A percentile compares a stretch with the other conserved stretches of the same genome.
phyloP scores from a whole-genome alignment of 176 grass and related monocot genomes.

The Juncus inflexus region DNA sequence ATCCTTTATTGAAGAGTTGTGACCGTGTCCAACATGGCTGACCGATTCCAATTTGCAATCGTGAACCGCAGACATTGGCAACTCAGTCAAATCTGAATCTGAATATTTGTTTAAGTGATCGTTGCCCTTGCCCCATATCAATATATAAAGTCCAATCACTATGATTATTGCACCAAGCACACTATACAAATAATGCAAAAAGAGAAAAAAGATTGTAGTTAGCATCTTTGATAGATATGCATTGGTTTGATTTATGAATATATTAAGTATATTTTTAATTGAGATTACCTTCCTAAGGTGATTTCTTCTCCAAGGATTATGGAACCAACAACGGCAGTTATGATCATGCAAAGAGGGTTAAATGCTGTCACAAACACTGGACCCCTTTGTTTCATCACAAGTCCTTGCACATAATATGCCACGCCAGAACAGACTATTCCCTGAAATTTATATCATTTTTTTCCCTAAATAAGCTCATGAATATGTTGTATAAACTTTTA shows the following conservation, averaged over 20 bases:
- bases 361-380: constrained; percentile 95
- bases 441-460: constrained; percentile 24
- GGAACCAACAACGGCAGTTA: constrained; percentile 73
- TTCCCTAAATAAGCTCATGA: too few species aligned
- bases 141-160: constrained; percentile 70
- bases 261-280: not conserved
- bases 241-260: too few species aligned
- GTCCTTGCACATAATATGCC: constrained; percentile 82
- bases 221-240: too few species aligned
- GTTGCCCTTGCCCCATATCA: constrained; percentile 88
- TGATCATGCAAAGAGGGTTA: constrained; percentile 98
- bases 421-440: constrained; percentile 87
- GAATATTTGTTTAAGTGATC: constrained; percentile 37
- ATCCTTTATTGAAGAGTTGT: constrained; percentile 35
- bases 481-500: too few species aligned
- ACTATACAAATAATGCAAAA: constrained; percentile 29
- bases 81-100: constrained; percentile 24
- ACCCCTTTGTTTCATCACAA: constrained; percentile 68
- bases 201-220: too few species aligned
- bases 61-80: constrained; percentile 36
- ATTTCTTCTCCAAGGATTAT: constrained; percentile 78
- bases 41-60: constrained; percentile 33
- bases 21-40: constrained; percentile 32
- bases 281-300: constrained; percentile 60
- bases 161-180: constrained; percentile 84